Conservation (phyloP, 2,329 filamentous ascomycete species). For the Diplocarpon mali region DNA sequence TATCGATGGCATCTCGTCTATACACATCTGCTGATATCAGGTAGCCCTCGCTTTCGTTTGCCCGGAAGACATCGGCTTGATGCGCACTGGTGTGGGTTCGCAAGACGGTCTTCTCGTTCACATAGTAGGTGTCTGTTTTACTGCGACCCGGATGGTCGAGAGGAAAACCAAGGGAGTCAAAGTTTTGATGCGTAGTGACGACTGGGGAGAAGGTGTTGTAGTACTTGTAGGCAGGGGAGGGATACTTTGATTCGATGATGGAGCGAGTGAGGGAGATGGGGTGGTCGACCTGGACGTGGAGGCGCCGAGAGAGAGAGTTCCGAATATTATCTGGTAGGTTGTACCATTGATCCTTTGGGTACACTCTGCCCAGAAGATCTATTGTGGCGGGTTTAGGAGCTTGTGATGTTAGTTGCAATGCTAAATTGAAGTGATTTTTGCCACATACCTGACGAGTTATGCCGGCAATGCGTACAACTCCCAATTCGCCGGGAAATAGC, state of each 20-base stretch:
- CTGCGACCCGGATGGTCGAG: conserved; percentile 77
- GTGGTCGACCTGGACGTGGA: conserved; percentile 89
- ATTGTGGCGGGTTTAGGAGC: conserved; percentile 4
- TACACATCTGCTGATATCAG: conserved; percentile 94
- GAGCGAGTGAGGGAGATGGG: conserved; percentile 83
- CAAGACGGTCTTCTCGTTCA: conserved; percentile 74
- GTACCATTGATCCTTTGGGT: conserved; percentile 68
- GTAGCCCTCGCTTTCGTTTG: conserved; percentile 65
- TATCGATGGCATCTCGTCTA: conserved; percentile 85
- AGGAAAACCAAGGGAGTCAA: conserved; percentile 92
- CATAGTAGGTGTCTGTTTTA: conserved; percentile 88
- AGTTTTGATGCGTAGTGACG: conserved; percentile 78
- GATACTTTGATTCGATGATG: conserved; percentile 85
- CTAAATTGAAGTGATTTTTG: no score
- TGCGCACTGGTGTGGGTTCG: conserved; percentile 93
- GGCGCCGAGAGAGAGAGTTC: conserved; percentile 57
- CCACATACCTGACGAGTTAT: conserved; percentile 21
- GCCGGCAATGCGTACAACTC: conserved; percentile 22
- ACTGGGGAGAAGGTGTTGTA: conserved; percentile 75
- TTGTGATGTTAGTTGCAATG: neutral
- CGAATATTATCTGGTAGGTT: conserved; percentile 73
- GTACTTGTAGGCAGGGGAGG: conserved; percentile 57
- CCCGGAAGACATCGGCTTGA: conserved; percentile 70
- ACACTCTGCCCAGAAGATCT: conserved; percentile 38
- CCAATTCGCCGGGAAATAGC: conserved; percentile 8